These are phyloP conservation scores for Cercospora janseana DNA, from an alignment of 2,329 filamentous ascomycete genomes.

Conservation along the genomic window DNA sequence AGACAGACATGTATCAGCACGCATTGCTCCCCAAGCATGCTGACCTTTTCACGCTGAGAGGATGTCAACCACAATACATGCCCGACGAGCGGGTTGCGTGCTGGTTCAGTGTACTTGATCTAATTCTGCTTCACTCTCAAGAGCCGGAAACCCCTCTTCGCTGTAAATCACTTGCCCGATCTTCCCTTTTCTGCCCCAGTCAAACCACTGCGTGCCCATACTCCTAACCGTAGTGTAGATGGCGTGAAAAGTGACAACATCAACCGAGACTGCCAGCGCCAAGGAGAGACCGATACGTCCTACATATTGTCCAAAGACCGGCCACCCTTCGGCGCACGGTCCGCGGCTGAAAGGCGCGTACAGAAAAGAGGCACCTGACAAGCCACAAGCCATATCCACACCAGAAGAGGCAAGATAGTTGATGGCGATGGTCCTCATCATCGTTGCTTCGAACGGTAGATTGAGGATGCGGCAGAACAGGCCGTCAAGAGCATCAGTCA, in stretches of 20 bases:
- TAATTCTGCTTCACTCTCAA: neutral
- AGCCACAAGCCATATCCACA: neutral
- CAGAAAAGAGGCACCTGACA: constrained; percentile 6
- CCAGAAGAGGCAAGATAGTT: constrained; percentile 22
- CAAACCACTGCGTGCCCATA: constrained; percentile 23
- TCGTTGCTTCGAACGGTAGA: constrained; percentile 29
- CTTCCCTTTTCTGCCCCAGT: constrained; percentile 24
- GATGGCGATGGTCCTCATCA: constrained; percentile 26
- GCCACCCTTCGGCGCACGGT: constrained; percentile 4
- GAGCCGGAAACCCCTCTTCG: constrained; percentile 4
- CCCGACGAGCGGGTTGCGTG: neutral
- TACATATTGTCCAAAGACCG: constrained; percentile 8
- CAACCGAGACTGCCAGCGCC: constrained; percentile 21
- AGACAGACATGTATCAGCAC: no score
- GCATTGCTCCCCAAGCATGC: no score
- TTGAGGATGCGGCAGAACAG: constrained; percentile 26
- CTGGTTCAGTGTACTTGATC: neutral
- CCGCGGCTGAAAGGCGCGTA: constrained; percentile 19
- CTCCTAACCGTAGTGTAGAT: constrained; percentile 22
- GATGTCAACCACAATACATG: neutral
- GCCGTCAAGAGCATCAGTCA: constrained; percentile 26
- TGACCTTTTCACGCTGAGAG: no score
- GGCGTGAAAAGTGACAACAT: constrained; percentile 25
- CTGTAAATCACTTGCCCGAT: constrained; percentile 16
- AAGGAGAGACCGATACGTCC: constrained; percentile 30